These are phyloP conservation scores for Dalbergia cochinchinensis DNA, from an alignment of 306 rosid genomes.

Conservation along the genomic window DNA sequence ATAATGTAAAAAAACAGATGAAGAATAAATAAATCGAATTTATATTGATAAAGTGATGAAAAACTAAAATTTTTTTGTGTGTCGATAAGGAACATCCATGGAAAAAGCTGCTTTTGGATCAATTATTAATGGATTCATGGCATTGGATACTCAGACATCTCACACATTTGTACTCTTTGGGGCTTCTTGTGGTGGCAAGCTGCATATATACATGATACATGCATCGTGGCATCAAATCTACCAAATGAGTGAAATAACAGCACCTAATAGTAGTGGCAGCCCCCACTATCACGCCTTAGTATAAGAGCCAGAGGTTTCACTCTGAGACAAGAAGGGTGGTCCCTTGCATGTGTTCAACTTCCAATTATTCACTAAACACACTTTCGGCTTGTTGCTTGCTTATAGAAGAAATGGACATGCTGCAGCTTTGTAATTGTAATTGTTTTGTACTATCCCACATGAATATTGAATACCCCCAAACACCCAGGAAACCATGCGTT, in stretches of 20 bases:
- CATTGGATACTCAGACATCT: slow-evolving; percentile 55
- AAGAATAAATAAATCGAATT: too few species aligned
- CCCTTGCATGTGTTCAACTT: slow-evolving; percentile 11
- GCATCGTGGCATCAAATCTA: slow-evolving; percentile 44
- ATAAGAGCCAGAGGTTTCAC: background rate
- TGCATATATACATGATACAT: background rate
- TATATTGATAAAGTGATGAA: too few species aligned
- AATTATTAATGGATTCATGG: slow-evolving; percentile 28
- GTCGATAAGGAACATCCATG: background rate
- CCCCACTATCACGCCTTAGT: background rate
- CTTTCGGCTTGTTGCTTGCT: slow-evolving; percentile 3
- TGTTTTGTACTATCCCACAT: background rate
- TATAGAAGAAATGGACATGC: slow-evolving; percentile 1
- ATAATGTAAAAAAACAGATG: too few species aligned
- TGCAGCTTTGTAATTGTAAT: background rate
- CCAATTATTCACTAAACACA: slow-evolving; percentile 19
- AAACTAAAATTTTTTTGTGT: too few species aligned
- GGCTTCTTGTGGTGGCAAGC: slow-evolving; percentile 39
- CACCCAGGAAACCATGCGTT: too few species aligned
- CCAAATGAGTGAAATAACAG: background rate
- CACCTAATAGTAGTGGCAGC: background rate
- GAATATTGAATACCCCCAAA: background rate
- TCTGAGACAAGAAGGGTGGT: slow-evolving; percentile 28
- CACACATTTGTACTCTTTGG: slow-evolving; percentile 48
- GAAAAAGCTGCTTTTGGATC: background rate